phyloP scores from a whole-genome alignment of 352 stramenopile genomes.

The Salisapilia sapeloensis region DNA sequence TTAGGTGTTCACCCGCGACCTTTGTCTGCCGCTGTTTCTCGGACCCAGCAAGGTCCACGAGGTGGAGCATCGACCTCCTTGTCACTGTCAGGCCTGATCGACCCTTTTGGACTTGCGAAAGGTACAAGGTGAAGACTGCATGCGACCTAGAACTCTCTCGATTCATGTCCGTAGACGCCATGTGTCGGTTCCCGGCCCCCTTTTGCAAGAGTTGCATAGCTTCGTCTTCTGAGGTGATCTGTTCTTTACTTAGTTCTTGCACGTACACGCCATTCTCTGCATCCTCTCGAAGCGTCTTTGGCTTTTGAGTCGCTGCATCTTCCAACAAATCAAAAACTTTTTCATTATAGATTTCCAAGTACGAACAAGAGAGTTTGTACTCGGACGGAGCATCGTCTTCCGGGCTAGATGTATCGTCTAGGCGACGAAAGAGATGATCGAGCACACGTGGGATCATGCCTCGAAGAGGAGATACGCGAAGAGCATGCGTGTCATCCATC shows the following conservation, averaged over 20 bases:
- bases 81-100: conserved; percentile 36
- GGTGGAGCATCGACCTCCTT: conserved; percentile 54
- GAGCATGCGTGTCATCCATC: conserved; percentile 14
- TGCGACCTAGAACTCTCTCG: conserved; percentile 90
- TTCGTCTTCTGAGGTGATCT: conserved; percentile 38
- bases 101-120: conserved; percentile 74
- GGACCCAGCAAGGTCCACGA: conserved; percentile 79
- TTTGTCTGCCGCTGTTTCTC: conserved; percentile 77
- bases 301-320: conserved; percentile 19
- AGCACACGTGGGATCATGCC: conserved; percentile 76
- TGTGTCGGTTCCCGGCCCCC: conserved; percentile 81
- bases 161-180: conserved; percentile 96
- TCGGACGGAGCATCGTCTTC: conserved; percentile 18
- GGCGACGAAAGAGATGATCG: conserved; percentile 52
- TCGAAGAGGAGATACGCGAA: conserved; percentile 27
- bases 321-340: conserved; percentile 80
- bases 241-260: conserved; percentile 47
- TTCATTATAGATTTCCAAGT: conserved; percentile 86
- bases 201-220: conserved; percentile 60
- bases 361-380: conserved; percentile 64
- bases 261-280: conserved; percentile 65
- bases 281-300: conserved; percentile 64
- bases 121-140: conserved; percentile 92
- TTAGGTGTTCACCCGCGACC: conserved; percentile 60
- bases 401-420: conserved; percentile 21